Conservation (phyloP, 768 basidiomycete genomes). For the Udeniomyces megalosporus region DNA sequence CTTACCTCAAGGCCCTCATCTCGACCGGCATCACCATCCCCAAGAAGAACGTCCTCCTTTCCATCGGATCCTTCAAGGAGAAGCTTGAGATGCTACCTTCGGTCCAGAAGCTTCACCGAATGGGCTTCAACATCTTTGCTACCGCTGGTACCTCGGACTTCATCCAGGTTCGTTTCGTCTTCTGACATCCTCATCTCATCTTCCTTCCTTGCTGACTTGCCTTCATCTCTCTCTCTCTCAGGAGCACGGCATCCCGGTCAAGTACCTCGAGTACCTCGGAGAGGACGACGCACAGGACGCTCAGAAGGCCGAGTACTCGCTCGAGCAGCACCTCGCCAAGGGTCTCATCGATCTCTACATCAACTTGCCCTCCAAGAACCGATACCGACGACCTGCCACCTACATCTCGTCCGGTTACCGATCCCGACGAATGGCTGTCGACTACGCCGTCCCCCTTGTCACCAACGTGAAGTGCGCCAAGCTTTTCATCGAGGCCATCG, state of each 20-base stretch:
- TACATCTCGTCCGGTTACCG: slow-evolving; percentile 94
- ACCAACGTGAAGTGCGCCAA: slow-evolving; percentile 99
- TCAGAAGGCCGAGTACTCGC: slow-evolving; percentile 92
- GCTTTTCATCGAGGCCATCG: slow-evolving; percentile 69
- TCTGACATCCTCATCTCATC: not conserved
- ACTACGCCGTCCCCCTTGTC: slow-evolving; percentile 91
- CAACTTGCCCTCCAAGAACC: slow-evolving; percentile 95
- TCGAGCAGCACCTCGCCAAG: slow-evolving; percentile 82
- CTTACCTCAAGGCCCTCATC: slow-evolving; percentile 90
- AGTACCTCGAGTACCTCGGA: slow-evolving; percentile 81
- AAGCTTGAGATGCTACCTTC: slow-evolving; percentile 91
- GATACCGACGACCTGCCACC: slow-evolving; percentile 89
- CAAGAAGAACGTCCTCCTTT: slow-evolving; percentile 94
- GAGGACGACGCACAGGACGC: slow-evolving; percentile 43
- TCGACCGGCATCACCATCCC: slow-evolving; percentile 89
- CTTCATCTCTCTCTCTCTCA: slow-evolving; percentile 20
- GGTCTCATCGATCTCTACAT: slow-evolving; percentile 99
- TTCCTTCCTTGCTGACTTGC: not conserved
- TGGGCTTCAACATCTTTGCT: slow-evolving; percentile 91
- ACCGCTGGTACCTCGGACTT: slow-evolving; percentile 96
- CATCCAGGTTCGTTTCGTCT: slow-evolving; percentile 36
- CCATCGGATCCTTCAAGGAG: slow-evolving; percentile 91
- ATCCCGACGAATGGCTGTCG: slow-evolving; percentile 95
- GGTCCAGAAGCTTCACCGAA: slow-evolving; percentile 81
- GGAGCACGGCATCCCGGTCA: slow-evolving; percentile 92